Evolutionary conservation across 768 basidiomycete genomes (phyloP).

Genomic region (Amanita subjunquillea): DNA sequence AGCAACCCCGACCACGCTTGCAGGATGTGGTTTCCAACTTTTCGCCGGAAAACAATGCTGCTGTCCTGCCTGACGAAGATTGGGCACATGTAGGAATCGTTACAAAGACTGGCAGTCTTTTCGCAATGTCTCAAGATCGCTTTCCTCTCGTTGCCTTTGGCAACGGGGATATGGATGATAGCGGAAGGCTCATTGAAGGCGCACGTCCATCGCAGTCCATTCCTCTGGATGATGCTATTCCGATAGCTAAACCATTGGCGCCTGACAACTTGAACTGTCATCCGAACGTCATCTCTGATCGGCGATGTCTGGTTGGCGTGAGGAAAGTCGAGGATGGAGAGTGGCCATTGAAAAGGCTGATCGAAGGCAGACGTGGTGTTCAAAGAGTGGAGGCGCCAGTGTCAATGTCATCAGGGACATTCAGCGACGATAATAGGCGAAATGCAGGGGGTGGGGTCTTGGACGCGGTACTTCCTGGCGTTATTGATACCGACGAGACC

Average conservation of each 20-base stretch:
- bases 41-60: constrained; percentile 20
- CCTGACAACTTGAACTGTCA: background rate
- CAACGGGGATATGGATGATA: constrained; percentile 14
- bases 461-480: constrained; percentile 7
- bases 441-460: constrained; percentile 4
- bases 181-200: constrained; percentile 15
- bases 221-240: background rate
- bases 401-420: background rate
- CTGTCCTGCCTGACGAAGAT: constrained; percentile 34
- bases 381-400: background rate
- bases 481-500: background rate
- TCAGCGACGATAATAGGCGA: background rate
- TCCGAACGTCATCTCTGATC: constrained; percentile 2
- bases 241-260: background rate
- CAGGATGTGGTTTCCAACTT: constrained; percentile 62
- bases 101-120: constrained; percentile 62
- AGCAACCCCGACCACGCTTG: constrained; percentile 76
- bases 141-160: constrained; percentile 80
- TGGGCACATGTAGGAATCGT: constrained; percentile 79
- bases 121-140: constrained; percentile 72
- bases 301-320: constrained; percentile 4
- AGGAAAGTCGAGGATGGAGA: constrained; percentile 5
- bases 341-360: constrained; percentile 9
- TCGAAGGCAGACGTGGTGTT: background rate
- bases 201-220: background rate